phyloP scores from a whole-genome alignment of 768 basidiomycete species.

The Tremella fuciformis region DNA sequence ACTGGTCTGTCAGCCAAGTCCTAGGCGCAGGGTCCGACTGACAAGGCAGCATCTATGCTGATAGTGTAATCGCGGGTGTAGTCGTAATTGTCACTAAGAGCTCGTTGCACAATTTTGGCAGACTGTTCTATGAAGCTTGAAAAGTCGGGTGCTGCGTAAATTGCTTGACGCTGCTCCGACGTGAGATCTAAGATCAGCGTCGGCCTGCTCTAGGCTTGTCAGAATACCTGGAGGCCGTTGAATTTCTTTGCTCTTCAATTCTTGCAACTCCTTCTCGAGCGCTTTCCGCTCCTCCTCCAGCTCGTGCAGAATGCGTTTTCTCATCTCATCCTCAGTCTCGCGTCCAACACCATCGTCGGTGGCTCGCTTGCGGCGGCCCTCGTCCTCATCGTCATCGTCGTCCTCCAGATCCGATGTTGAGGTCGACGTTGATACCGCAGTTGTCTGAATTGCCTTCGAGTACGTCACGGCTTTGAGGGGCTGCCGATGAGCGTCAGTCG shows the following conservation, averaged over 20 bases:
- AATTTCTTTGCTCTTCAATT: conserved; percentile 38
- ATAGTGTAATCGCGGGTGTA: conserved; percentile 96
- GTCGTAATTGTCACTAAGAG: conserved; percentile 91
- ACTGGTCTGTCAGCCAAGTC: conserved; percentile 53
- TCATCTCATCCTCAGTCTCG: conserved; percentile 68
- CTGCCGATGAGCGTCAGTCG: conserved; percentile 4
- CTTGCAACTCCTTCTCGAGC: conserved; percentile 67
- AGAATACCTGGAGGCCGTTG: conserved; percentile 12
- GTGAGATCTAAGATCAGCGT: conserved; percentile 63
- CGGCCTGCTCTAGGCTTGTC: not conserved
- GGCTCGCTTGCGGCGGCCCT: conserved; percentile 53
- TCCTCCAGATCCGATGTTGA: conserved; percentile 25
- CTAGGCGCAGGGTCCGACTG: conserved; percentile 47
- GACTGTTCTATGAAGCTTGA: conserved; percentile 90
- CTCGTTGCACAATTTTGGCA: conserved; percentile 90
- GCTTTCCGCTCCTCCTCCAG: conserved; percentile 80
- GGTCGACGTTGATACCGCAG: conserved; percentile 22
- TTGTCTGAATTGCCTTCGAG: conserved; percentile 51
- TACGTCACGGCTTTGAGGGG: conserved; percentile 44
- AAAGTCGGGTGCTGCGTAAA: conserved; percentile 85
- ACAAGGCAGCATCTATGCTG: conserved; percentile 79
- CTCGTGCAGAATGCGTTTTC: conserved; percentile 74
- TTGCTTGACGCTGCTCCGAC: conserved; percentile 76
- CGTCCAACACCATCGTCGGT: conserved; percentile 31
- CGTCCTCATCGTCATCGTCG: conserved; percentile 59